Conservation (phyloP, 225 moss, liverwort and hornwort species). For the Bryum argenteum region DNA sequence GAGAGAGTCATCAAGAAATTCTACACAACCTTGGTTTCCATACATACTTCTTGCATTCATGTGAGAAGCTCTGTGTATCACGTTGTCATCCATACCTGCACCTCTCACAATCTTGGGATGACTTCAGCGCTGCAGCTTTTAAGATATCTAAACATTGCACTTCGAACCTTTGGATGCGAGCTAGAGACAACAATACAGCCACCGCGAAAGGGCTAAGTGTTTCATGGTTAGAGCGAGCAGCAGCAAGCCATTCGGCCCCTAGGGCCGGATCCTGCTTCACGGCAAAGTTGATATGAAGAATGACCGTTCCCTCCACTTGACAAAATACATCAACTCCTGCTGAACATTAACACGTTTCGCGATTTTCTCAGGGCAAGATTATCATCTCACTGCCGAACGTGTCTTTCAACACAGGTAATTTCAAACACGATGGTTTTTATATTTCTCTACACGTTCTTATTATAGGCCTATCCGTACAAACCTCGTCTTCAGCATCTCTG, state of each 20-base stretch:
- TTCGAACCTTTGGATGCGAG: constrained; percentile 90
- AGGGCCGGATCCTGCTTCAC: constrained; percentile 87
- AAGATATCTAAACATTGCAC: constrained; percentile 78
- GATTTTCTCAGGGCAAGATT: background rate
- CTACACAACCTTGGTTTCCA: constrained; percentile 14
- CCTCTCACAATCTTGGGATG: constrained; percentile 78
- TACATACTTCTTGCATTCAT: constrained; percentile 6
- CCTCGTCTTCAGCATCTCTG: constrained; percentile 17
- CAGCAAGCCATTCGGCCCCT: constrained; percentile 78
- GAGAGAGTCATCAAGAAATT: constrained; percentile 2
- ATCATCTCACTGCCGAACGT: background rate
- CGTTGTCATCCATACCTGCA: constrained; percentile 61
- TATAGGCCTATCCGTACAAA: background rate
- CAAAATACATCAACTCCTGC: constrained; percentile 66
- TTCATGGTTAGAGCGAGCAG: constrained; percentile 66
- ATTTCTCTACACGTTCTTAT: constrained; percentile 13
- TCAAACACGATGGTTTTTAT: constrained; percentile 11
- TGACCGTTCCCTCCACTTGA: constrained; percentile 82
- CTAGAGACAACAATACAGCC: constrained; percentile 79
- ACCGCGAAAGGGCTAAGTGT: constrained; percentile 71
- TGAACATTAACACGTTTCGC: constrained; percentile 12
- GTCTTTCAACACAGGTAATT: constrained; percentile 10
- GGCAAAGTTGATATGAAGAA: constrained; percentile 89
- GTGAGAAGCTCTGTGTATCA: constrained; percentile 18
- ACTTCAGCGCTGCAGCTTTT: constrained; percentile 66